Evolutionary conservation across 108 stramenopile species (phyloP), one percentile per base, ranked within the genome.

Genomic region (Cyclotella baltica): DNA sequence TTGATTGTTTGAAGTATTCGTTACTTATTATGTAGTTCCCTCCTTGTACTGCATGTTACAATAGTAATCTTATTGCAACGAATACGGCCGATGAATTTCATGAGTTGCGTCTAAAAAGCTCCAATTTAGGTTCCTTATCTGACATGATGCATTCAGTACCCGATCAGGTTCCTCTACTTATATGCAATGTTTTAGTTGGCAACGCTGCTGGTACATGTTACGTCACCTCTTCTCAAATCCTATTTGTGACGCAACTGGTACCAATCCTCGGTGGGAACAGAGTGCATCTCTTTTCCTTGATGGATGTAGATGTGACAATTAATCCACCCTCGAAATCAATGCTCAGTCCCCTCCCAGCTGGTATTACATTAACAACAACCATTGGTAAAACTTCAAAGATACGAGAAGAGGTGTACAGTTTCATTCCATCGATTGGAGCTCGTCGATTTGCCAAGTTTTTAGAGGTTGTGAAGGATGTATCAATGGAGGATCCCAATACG

Each of bases 361-460:
- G 86, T 58, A 87, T 90, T 29, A 77, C 84, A 6, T 70, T 85
- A 9, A 85, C 76, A n/a, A 77, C 76, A 37, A 50, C 47, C 18
- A 64, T 83, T 4, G 72, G 86, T n/a, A 55, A 74, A 33, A 62
- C 70, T 19, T 50, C 67, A 50, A 52, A 78, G 11, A 75, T 77
- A 22, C 80, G 79, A n/a, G 73, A 85, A 38, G 74, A 87, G 33
- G 70, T 91, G 35, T 93, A 85, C 66, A 81, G 73, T 28, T 95
- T 95, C 55, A 84, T 89, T 67, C 94, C 94, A 50, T 81, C 91
- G 0, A 72, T 89, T 51, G 91, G 86, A 16, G 92, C 90, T 40
- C 63, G 73, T 56, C 78, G 92, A 28, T 85, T 93, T 70, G 85
- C 88, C n/a, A 90, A 77, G 59, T 92, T 95, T 62, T 48, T 93